Conservation (phyloP, 257 asterid genomes). For the Verbena officinalis region DNA sequence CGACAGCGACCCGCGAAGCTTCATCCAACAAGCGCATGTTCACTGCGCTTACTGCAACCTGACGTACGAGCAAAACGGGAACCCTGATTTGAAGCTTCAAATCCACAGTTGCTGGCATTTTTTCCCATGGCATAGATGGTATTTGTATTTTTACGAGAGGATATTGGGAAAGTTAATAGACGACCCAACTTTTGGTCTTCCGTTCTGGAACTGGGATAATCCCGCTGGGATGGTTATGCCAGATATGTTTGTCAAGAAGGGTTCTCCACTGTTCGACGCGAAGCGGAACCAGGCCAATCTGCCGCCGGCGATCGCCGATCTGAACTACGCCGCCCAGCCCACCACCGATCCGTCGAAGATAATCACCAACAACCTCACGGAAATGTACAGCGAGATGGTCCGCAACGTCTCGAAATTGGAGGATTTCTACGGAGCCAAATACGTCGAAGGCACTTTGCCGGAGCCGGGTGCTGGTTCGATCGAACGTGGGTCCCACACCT, state of each 20-base stretch:
- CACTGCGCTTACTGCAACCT: constrained; percentile 60
- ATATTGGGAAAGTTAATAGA: constrained; percentile 41
- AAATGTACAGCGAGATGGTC: constrained; percentile 44
- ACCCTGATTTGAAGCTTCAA: constrained; percentile 32
- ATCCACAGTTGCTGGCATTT: constrained; percentile 49
- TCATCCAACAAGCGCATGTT: constrained; percentile 51
- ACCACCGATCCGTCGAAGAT: constrained; percentile 7
- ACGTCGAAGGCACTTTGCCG: constrained; percentile 9
- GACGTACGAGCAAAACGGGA: constrained; percentile 38
- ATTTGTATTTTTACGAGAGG: constrained; percentile 48
- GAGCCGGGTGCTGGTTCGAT: constrained; percentile 41
- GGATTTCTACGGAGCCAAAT: constrained; percentile 40
- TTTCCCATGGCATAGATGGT: constrained; percentile 55
- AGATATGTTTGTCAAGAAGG: background rate
- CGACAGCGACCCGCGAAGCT: constrained; percentile 44
- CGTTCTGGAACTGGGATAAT: constrained; percentile 56
- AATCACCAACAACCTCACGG: constrained; percentile 28
- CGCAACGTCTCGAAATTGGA: constrained; percentile 33
- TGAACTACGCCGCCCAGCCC: constrained; percentile 16
- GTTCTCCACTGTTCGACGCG: constrained; percentile 25
- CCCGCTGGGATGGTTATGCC: constrained; percentile 45
- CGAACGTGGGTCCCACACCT: constrained; percentile 41
- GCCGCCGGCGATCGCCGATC: constrained; percentile 27
- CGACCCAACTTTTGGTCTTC: constrained; percentile 50
- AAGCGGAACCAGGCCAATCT: constrained; percentile 31